Percentiles rank a stretch among this genome's conserved stretches.
Evolutionary conservation across 371 early-diverging fungal species (phyloP).

Genomic region (Nosema granulosis): DNA sequence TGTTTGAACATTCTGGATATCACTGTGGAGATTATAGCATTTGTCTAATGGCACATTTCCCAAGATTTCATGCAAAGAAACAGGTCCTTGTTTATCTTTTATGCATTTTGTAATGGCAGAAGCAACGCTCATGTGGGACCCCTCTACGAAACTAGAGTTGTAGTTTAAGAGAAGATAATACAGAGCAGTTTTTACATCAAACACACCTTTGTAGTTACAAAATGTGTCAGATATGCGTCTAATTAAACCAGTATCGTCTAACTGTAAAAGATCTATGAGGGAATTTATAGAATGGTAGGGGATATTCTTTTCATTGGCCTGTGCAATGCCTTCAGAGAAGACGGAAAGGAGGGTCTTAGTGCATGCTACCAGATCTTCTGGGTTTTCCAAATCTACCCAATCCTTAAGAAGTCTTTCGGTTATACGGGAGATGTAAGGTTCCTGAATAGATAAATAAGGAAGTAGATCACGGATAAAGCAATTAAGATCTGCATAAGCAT

Average conservation of each 20-base stretch:
- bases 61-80: conserved; percentile 38
- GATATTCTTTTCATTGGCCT: neutral
- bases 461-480: conserved; percentile 58
- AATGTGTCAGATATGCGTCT: conserved; percentile 46
- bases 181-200: conserved; percentile 46
- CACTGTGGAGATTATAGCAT: conserved; percentile 22
- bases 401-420: conserved; percentile 46
- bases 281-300: conserved; percentile 8
- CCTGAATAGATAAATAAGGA: conserved; percentile 10
- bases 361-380: conserved; percentile 31
- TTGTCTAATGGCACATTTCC: conserved; percentile 28
- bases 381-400: conserved; percentile 37
- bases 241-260: conserved; percentile 47
- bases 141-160: conserved; percentile 40
- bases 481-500: conserved; percentile 33
- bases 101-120: conserved; percentile 47
- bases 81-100: conserved; percentile 39
- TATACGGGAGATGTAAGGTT: conserved; percentile 46
- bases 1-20: conserved; percentile 37
- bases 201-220: conserved; percentile 5
- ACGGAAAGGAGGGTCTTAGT: conserved; percentile 40
- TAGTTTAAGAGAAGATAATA: conserved; percentile 49
- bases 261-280: conserved; percentile 49
- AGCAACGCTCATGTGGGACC: conserved; percentile 36
- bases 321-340: conserved; percentile 1